These are phyloP conservation scores for Aspergillus hiratsukae DNA, from an alignment of 2,329 filamentous ascomycete species.

Conservation along the genomic window DNA sequence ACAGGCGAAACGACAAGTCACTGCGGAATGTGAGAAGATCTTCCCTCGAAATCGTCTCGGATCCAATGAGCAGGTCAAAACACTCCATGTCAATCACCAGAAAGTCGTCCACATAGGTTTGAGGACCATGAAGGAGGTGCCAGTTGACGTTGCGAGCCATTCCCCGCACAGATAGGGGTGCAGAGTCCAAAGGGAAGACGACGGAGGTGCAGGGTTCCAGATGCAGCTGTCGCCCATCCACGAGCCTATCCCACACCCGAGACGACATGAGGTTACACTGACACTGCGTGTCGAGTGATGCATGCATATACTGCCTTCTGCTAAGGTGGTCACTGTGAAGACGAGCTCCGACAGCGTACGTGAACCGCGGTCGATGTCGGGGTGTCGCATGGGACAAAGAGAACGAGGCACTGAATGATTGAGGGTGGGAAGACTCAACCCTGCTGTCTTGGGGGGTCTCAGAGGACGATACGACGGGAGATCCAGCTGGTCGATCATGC, in stretches of 20 bases:
- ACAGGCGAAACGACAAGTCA: too few relatives aligned
- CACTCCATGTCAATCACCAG: too few relatives aligned
- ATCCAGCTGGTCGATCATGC: too few relatives aligned
- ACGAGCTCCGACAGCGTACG: neutral
- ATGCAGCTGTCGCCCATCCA: neutral
- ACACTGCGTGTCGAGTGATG: neutral
- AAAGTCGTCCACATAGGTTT: too few relatives aligned
- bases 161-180: neutral
- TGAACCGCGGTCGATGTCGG: neutral
- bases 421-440: too few relatives aligned
- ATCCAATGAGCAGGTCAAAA: too few relatives aligned
- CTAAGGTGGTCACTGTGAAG: neutral
- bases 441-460: too few relatives aligned
- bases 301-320: neutral
- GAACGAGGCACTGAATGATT: too few relatives aligned
- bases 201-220: neutral
- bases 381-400: neutral
- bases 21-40: too few relatives aligned
- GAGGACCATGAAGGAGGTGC: too few relatives aligned
- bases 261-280: neutral
- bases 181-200: neutral
- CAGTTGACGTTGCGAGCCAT: neutral
- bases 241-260: neutral
- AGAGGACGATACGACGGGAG: too few relatives aligned
- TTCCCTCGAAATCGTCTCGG: too few relatives aligned